Base-by-base conservation (phyloP, 2,329 filamentous ascomycete genomes). In the Balansia obtecta region DNA sequence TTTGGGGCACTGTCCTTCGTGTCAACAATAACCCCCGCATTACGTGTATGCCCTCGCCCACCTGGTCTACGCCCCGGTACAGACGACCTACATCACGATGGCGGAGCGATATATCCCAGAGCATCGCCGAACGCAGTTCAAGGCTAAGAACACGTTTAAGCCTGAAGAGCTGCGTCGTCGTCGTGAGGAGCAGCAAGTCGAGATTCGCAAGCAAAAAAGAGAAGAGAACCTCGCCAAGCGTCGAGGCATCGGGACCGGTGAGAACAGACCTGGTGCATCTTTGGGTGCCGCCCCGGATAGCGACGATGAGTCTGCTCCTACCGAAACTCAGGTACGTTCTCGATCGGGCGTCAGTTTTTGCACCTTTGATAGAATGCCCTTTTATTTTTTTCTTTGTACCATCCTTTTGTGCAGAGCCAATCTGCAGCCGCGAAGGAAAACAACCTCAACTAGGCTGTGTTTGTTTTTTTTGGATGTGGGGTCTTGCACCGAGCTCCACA, bases 71-170 rank as follows among this genome's bases (percentile, higher is more conserved):
- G 32, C 43, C 20, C 15, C 41, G 42, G 33, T 49, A 45, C 34
- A 40, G 44, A 27, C 40, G 48, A 48, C 10, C 33, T 41, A 22
- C 51, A 50, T 42, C 70, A 83, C 63, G 74, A 98, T 98, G 93
- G 86, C 93, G 71, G 93, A 98, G 71, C 88, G 93, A 65, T 98
- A 96, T 77, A 98, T 98, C 66, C 93, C 93, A 70, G 93, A 98
- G 77, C 93, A 98, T 78, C 89, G 93, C 71, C 90, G 93, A 68
- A 96, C 88, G 59, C 90, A 95, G 76, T 98, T 95, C 84, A 98
- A 98, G 85, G 93, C 93, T 50, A 96, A 96, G 81, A 91, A 88
- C 73, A 88, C 88, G 65, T 97, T 98, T 80, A 96, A 96, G 82
- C 91, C 91, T 63, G 93, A 98, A 70, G 93, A 98, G 76, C 85